Evolutionary conservation across 345 rosid genomes (phyloP).

Genomic region (Euphorbia lathyris): DNA sequence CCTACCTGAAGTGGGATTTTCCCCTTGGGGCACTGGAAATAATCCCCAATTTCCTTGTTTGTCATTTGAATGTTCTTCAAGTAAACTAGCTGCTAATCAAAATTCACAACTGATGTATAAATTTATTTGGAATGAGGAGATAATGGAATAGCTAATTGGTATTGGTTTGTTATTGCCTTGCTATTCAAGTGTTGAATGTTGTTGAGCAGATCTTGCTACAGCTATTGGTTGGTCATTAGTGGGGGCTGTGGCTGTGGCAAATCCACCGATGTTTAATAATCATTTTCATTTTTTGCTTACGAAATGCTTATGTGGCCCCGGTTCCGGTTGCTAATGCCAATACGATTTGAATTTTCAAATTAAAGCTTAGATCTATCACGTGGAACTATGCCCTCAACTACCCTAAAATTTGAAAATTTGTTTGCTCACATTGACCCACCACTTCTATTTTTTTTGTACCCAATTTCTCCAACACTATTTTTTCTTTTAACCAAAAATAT

Average conservation of each 20-base stretch:
- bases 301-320: neutral
- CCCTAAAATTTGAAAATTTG: neutral
- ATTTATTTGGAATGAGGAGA: neutral
- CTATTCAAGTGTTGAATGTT: neutral
- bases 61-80: neutral
- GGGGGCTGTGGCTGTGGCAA: no score
- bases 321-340: neutral
- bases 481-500: no score
- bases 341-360: constrained; percentile 16
- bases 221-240: neutral
- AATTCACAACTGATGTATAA: neutral
- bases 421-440: no score
- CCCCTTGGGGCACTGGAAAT: neutral
- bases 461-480: no score
- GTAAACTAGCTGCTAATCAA: neutral
- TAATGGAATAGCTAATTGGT: neutral
- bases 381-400: neutral
- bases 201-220: no score
- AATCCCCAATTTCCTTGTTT: neutral
- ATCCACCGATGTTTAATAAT: no score
- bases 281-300: neutral
- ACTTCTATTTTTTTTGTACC: no score
- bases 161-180: neutral
- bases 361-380: constrained; percentile 13
- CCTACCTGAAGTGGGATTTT: neutral